Evolutionary conservation across 1,284 basidiomycete species (phyloP).

Genomic region (Stereum hirsutum): DNA sequence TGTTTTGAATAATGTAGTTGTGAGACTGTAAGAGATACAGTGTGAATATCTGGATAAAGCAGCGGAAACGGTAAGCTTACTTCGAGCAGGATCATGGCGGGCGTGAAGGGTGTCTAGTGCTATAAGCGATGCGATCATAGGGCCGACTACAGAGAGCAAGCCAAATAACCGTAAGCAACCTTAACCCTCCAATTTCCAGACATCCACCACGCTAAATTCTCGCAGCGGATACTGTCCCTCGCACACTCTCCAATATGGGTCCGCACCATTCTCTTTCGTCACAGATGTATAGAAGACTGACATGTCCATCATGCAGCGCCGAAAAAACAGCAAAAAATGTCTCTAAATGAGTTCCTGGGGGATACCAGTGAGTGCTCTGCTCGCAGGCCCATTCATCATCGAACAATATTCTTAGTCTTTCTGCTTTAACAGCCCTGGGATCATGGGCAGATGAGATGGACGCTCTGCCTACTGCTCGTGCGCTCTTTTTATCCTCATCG

Average conservation of each 20-base stretch:
- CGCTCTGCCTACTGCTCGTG: slow-evolving; percentile 80
- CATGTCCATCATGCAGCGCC: slow-evolving; percentile 41
- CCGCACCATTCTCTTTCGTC: slow-evolving; percentile 6
- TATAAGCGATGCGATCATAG: too few species aligned
- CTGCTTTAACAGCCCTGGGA: slow-evolving; percentile 50
- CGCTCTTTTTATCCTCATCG: slow-evolving; percentile 24
- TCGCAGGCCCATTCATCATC: too few species aligned
- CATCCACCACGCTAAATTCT: slow-evolving; percentile 5
- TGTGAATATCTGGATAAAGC: too few species aligned
- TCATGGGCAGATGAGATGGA: slow-evolving; percentile 99
- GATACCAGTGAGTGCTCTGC: slow-evolving; percentile 52
- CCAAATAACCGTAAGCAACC: slow-evolving; percentile 16
- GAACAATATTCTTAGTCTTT: slow-evolving; percentile 5
- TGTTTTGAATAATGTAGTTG: slow-evolving; percentile 89
- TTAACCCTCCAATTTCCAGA: slow-evolving; percentile 12
- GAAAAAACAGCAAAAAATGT: slow-evolving; percentile 88
- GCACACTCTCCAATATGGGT: slow-evolving; percentile 22
- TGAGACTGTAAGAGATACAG: slow-evolving; percentile 46
- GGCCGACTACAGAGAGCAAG: too few species aligned
- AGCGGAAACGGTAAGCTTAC: slow-evolving; percentile 25
- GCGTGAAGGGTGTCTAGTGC: too few species aligned
- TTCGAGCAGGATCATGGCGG: slow-evolving; percentile 64
- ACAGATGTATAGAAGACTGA: not conserved
- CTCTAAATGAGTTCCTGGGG: slow-evolving; percentile 83
- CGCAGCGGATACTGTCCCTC: not conserved